These are phyloP conservation scores for Thamnidium elegans DNA, from an alignment of 192 early-diverging fungal species.

Conservation along the genomic window DNA sequence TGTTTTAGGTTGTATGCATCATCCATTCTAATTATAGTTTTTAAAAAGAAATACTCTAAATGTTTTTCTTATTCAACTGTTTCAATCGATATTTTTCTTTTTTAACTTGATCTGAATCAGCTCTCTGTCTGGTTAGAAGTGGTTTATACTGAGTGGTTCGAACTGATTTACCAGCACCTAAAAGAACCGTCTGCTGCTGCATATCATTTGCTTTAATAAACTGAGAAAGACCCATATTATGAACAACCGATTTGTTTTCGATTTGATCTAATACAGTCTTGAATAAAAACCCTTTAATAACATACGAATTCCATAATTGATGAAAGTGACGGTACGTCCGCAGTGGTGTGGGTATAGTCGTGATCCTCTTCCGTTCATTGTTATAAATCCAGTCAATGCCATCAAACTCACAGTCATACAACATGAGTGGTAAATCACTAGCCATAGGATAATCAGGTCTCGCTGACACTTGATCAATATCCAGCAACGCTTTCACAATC, in stretches of 20 bases:
- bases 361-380: constrained; percentile 18
- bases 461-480: constrained; percentile 57
- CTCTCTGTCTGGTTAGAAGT: constrained; percentile 17
- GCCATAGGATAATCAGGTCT: constrained; percentile 93
- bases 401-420: constrained; percentile 82
- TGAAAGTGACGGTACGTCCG: constrained; percentile 46
- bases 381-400: constrained; percentile 60
- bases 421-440: constrained; percentile 80
- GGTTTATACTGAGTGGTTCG: constrained; percentile 17
- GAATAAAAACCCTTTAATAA: constrained; percentile 46
- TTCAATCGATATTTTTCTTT: constrained; percentile 34
- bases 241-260: background rate
- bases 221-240: too few species aligned
- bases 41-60: background rate
- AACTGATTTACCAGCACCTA: constrained; percentile 20
- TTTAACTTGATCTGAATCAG: constrained; percentile 31
- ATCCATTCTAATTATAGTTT: too few species aligned
- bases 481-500: constrained; percentile 67
- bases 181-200: background rate
- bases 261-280: constrained; percentile 28
- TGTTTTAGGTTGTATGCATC: too few species aligned
- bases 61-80: constrained; percentile 5
- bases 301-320: constrained; percentile 45
- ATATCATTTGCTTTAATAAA: background rate
- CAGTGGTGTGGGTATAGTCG: constrained; percentile 30